phyloP scores from a whole-genome alignment of 2,329 filamentous ascomycete genomes.

The Pseudogymnoascus sp. region DNA sequence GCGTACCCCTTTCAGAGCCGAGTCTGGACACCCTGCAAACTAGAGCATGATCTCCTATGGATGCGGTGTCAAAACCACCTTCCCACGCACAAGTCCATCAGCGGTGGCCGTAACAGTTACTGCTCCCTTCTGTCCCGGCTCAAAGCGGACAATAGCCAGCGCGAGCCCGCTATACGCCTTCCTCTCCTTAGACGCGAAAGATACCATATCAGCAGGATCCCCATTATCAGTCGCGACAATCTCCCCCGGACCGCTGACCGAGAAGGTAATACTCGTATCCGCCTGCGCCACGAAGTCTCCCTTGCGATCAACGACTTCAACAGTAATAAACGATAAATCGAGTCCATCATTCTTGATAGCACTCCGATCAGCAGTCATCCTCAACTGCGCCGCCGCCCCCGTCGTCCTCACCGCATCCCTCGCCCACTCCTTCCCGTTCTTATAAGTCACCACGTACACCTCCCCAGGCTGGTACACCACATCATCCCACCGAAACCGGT shows the following conservation, averaged over 20 bases:
- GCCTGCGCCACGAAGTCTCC: constrained; percentile 41
- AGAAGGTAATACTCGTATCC: constrained; percentile 39
- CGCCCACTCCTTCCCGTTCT: constrained; percentile 37
- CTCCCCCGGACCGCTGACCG: constrained; percentile 37
- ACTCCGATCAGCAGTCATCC: constrained; percentile 37
- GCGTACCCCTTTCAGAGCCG: not conserved
- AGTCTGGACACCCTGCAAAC: not conserved
- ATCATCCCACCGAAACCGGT: constrained; percentile 49
- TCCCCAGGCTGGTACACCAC: constrained; percentile 44
- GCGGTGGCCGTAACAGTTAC: constrained; percentile 24
- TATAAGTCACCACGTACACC: constrained; percentile 34
- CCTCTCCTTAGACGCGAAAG: constrained; percentile 36
- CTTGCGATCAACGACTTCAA: constrained; percentile 39
- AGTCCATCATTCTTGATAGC: constrained; percentile 37
- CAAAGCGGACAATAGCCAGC: constrained; percentile 35
- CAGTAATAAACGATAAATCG: constrained; percentile 43
- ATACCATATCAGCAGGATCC: constrained; percentile 39
- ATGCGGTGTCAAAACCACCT: constrained; percentile 14
- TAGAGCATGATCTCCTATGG: not conserved
- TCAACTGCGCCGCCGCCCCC: constrained; percentile 35
- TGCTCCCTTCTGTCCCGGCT: constrained; percentile 19
- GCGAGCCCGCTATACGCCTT: constrained; percentile 39
- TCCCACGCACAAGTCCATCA: constrained; percentile 19
- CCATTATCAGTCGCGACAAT: constrained; percentile 49
- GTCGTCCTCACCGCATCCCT: constrained; percentile 37